Evolutionary conservation across 1,139 yeast species (phyloP), one percentile per base, ranked within the genome.

Genomic region (Geotrichum restrictum): DNA sequence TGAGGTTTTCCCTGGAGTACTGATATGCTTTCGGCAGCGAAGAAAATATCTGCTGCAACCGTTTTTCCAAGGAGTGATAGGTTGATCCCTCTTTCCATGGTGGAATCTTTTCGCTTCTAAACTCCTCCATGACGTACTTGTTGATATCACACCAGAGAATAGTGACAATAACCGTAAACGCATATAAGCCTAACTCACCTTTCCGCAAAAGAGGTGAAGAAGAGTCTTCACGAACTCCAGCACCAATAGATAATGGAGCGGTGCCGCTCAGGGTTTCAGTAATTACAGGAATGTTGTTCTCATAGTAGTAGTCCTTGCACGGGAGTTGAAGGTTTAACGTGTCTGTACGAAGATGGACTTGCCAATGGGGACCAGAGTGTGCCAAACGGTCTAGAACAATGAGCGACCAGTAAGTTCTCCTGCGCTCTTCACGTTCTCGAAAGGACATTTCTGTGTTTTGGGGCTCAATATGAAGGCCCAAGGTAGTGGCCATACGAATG

Each of bases 401-500:
- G 39, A 70, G 58, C 7, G 70, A 64, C 74, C 74, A 70, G 57
- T 67, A 70, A 1, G 72, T 67, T 33, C 73, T 57, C 22, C 74
- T 59, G 1, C 72, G 61, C 34, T 61, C 59, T 52, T 70, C 74
- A 18, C 68, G 62, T 37, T 69, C 71, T 16, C 65, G 56, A 66
- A 70, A 69, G 0, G 67, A 55, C 31, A 65, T 57, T 8, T 59
- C 58, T 8, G 59, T 57, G 33, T 57, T 57, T 8, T 54, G 41
- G 2, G 46, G 42, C 49, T 70, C 70, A 45, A 61, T 57, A 56
- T 69, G 64, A 18, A 70, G 63, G 7, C 64, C 65, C 40, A 70
- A 56, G 14, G 67, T 64, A 7, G 67, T 58, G 7, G 72, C 73
- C 68, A 69, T 68, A 1, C 72, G 64, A 49, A 70, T 63, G 4